These are phyloP conservation scores for Megacollybia platyphylla DNA, from an alignment of 1,284 basidiomycete genomes.

Conservation along the genomic window DNA sequence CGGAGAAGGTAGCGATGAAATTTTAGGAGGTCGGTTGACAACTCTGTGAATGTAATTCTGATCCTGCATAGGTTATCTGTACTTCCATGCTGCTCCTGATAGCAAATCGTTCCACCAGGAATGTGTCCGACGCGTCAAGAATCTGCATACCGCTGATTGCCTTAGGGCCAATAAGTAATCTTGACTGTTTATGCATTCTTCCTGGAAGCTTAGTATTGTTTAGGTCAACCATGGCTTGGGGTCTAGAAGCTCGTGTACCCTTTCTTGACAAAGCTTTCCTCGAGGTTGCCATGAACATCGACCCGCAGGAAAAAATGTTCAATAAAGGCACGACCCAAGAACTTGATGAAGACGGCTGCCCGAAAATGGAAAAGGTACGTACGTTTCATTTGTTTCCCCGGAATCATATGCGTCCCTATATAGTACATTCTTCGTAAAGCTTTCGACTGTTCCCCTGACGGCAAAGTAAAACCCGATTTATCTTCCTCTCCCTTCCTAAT, in stretches of 20 bases:
- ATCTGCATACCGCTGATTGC: conserved; percentile 96
- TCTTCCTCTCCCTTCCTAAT: neutral
- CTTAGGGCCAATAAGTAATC: conserved; percentile 93
- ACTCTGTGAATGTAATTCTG: neutral
- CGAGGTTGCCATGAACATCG: conserved; percentile 86
- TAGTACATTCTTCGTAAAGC: conserved; percentile 96
- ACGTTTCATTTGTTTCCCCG: conserved; percentile 5
- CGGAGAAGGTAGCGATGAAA: conserved; percentile 97
- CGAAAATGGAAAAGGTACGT: conserved; percentile 85
- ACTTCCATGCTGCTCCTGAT: conserved; percentile 98
- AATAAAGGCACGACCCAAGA: conserved; percentile 70
- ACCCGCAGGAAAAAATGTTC: conserved; percentile 87
- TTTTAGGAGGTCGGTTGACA: conserved; percentile 67
- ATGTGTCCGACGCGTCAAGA: conserved; percentile 90
- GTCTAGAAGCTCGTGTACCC: conserved; percentile 95
- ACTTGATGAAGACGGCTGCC: conserved; percentile 74
- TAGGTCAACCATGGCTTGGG: conserved; percentile 99
- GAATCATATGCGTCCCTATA: conserved; percentile 5
- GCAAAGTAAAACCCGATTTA: conserved; percentile 41
- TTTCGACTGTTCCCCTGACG: conserved; percentile 82
- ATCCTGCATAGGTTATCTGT: conserved; percentile 79
- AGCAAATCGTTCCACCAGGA: conserved; percentile 90
- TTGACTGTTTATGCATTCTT: conserved; percentile 3
- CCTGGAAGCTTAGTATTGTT: conserved; percentile 4
- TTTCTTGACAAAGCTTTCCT: conserved; percentile 98